Conservation (phyloP, 106 monocot species). For the Dioscorea dumetorum region DNA sequence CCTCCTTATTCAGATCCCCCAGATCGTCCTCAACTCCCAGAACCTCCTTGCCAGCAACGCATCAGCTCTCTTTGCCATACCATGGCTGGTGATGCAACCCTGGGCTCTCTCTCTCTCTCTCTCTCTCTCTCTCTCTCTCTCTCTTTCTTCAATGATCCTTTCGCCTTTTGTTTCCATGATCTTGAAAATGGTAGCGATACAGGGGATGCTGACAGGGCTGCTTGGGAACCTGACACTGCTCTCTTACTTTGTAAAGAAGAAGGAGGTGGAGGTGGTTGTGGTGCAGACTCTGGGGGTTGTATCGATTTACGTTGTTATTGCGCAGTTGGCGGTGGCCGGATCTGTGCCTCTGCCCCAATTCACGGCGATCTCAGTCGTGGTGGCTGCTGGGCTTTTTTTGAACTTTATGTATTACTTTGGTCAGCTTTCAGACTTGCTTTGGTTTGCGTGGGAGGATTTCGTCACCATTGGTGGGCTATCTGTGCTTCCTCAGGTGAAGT, state of each 20-base stretch:
- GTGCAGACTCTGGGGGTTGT: slow-evolving; percentile 37
- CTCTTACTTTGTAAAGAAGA: slow-evolving; percentile 39
- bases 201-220: slow-evolving; percentile 32
- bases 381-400: slow-evolving; percentile 19
- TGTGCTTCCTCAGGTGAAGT: slow-evolving; percentile 30
- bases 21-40: slow-evolving; percentile 20
- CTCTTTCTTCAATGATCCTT: background rate
- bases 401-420: slow-evolving; percentile 30
- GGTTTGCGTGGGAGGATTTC: slow-evolving; percentile 34
- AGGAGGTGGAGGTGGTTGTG: slow-evolving; percentile 25
- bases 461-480: slow-evolving; percentile 32
- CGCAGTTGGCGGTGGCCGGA: slow-evolving; percentile 31
- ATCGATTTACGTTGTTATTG: slow-evolving; percentile 22
- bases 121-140: too few relatives aligned
- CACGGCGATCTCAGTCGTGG: slow-evolving; percentile 9
- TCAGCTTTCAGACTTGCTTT: slow-evolving; percentile 10
- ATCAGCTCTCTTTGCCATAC: slow-evolving; percentile 21
- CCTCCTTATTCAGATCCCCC: slow-evolving; percentile 27
- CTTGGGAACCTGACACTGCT: slow-evolving; percentile 30
- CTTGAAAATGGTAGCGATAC: background rate
- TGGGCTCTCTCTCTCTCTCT: too few relatives aligned
- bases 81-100: slow-evolving; percentile 18
- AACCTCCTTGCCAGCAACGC: slow-evolving; percentile 23
- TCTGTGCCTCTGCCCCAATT: slow-evolving; percentile 24
- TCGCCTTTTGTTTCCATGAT: background rate